phyloP scores from a whole-genome alignment of 495 filamentous ascomycete species.

The Hypoxylon fragiforme region DNA sequence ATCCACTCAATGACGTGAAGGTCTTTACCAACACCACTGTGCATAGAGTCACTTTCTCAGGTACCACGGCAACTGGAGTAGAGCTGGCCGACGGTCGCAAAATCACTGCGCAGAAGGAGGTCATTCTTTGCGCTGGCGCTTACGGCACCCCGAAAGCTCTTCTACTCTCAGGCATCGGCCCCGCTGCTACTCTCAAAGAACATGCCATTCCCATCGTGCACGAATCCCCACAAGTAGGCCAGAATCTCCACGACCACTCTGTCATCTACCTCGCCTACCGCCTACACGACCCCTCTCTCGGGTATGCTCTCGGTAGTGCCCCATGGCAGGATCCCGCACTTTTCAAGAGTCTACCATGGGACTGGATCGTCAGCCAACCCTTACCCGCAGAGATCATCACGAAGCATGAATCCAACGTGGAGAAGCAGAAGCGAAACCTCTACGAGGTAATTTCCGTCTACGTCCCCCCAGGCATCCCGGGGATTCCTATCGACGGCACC shows the following conservation, averaged over 20 bases:
- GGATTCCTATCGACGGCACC: constrained; percentile 24
- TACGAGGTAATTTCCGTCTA: constrained; percentile 16
- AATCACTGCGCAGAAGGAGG: constrained; percentile 26
- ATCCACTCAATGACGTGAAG: constrained; percentile 34
- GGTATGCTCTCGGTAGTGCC: constrained; percentile 39
- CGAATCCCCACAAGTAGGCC: constrained; percentile 19
- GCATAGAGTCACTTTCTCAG: constrained; percentile 30
- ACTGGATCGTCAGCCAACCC: constrained; percentile 36
- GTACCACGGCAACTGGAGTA: constrained; percentile 34
- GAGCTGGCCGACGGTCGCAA: constrained; percentile 30
- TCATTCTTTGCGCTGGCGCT: constrained; percentile 20
- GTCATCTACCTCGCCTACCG: constrained; percentile 32
- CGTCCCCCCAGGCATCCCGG: constrained; percentile 6
- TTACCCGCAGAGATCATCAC: constrained; percentile 24
- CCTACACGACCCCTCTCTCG: constrained; percentile 40
- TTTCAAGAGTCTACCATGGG: constrained; percentile 38
- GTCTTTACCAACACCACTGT: constrained; percentile 40
- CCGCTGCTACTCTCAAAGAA: constrained; percentile 6
- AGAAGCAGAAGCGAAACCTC: constrained; percentile 16
- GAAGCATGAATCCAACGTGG: constrained; percentile 34
- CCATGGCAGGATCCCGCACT: constrained; percentile 39
- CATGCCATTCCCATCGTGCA: constrained; percentile 28
- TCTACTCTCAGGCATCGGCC: constrained; percentile 26
- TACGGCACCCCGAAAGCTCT: constrained; percentile 23
- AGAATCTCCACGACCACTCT: constrained; percentile 28